Evolutionary conservation across 306 rosid genomes (phyloP).

Genomic region (Cucurbita pepo): DNA sequence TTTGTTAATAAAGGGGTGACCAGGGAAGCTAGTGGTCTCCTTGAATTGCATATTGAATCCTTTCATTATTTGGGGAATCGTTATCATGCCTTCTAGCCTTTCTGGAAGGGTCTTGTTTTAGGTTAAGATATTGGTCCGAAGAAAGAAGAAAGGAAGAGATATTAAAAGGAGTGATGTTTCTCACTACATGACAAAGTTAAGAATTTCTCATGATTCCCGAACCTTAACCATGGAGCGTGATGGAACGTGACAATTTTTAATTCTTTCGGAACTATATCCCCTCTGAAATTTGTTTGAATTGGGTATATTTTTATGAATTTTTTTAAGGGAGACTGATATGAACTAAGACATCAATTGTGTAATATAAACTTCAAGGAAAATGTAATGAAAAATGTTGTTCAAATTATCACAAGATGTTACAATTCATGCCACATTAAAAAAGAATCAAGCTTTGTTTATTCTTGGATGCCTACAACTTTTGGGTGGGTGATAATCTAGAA

Average conservation of each 20-base stretch:
- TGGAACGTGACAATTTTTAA: not conserved
- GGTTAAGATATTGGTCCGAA: not conserved
- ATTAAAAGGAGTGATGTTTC: not conserved
- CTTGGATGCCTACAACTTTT: too few species aligned
- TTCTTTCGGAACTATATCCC: not conserved
- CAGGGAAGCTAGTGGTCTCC: not conserved
- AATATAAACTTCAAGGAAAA: too few species aligned
- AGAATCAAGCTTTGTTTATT: too few species aligned
- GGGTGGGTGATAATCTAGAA: too few species aligned
- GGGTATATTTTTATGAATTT: not conserved
- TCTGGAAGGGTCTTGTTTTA: not conserved
- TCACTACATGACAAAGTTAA: not conserved
- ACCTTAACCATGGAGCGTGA: not conserved
- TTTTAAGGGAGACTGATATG: not conserved
- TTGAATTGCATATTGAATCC: not conserved
- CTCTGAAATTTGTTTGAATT: not conserved
- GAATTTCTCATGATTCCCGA: too few species aligned
- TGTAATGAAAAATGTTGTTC: too few species aligned
- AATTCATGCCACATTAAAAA: too few species aligned
- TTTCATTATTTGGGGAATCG: not conserved
- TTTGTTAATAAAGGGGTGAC: not conserved
- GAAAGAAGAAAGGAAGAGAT: not conserved
- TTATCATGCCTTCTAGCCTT: not conserved
- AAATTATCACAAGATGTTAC: too few species aligned
- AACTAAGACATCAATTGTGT: too few species aligned